Base-by-base conservation (phyloP, 805 yeast genomes). In the Candida glaebosa region DNA sequence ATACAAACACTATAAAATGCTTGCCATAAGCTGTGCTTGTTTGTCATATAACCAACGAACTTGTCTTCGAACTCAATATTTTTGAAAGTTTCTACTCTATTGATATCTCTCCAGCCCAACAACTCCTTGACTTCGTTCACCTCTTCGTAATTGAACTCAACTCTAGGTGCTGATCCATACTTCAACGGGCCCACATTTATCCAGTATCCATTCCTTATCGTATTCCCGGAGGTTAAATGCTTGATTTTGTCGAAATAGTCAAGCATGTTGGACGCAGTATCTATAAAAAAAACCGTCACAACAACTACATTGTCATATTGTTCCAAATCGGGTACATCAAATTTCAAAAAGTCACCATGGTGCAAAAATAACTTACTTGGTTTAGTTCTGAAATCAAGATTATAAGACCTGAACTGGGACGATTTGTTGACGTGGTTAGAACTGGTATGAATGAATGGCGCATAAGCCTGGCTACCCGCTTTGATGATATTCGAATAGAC, bases 121-220 rank as follows among this genome's bases (percentile, higher is more conserved):
- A 61, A 34, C 18, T 58, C 51, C 26, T 88, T 63, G 12, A 85
- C 53, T 12, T 56, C 49, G 6, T 63, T 58, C 38, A 89, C 54
- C 54, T 89, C 96, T 15, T 82, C 82, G n/a, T 75, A 64, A 24
- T 80, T 80, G 18, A 87, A 64, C 56, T 89, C 96, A 24, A 82
- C 78, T 55, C 75, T 67, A 39, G 96, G 81, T 41, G 88, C 84
- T 2, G 89, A 79, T 1, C 96, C 96, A 69, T 91, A 90, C 58
- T 89, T 84, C 46, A 91, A 68, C 0, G 98, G 98, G 0, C 98
- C 98, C 10, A 81, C 71, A 56, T 91, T 90, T 47, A 90, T 77
- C 97, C 97, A 90, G 30, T 74, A 69, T 0, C 86, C 81, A 3
- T 72, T 73, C 12, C 65, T 65, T 5, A 50, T 42, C 6, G 43